These are phyloP conservation scores for Danielia oregonensis DNA, from an alignment of 805 yeast genomes.

Conservation along the genomic window DNA sequence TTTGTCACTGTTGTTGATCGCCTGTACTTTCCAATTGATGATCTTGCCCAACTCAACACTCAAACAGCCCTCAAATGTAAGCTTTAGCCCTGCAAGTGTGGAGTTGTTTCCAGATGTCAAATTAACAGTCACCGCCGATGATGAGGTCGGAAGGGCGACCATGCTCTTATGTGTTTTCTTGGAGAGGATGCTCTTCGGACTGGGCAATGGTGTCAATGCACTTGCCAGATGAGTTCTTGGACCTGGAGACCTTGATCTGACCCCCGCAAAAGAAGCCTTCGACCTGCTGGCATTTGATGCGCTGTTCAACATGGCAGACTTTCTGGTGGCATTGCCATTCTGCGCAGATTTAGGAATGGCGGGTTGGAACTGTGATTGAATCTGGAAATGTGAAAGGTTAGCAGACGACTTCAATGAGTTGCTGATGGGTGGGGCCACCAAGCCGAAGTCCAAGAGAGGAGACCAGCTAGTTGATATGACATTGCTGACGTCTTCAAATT, in stretches of 20 bases:
- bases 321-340: constrained; percentile 8
- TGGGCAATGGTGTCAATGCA: background rate
- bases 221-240: background rate
- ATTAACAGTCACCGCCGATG: constrained; percentile 35
- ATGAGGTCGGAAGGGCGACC: constrained; percentile 11
- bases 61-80: constrained; percentile 54
- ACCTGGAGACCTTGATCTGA: constrained; percentile 1
- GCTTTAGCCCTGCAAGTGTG: constrained; percentile 33
- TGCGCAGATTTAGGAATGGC: constrained; percentile 1
- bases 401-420: constrained; percentile 29
- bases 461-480: constrained; percentile 36
- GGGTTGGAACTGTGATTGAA: constrained; percentile 12
- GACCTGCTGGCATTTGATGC: constrained; percentile 15
- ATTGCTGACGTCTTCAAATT: constrained; percentile 19
- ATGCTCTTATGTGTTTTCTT: constrained; percentile 3
- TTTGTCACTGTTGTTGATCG: constrained; percentile 56
- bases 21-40: constrained; percentile 61
- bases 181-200: constrained; percentile 1
- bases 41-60: constrained; percentile 56
- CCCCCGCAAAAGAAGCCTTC: background rate
- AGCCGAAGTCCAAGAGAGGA: constrained; percentile 36
- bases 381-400: constrained; percentile 18
- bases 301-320: constrained; percentile 21
- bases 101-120: constrained; percentile 26
- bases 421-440: constrained; percentile 37